Conservation (phyloP, 2,329 filamentous ascomycete species). For the Epichloe amarillans region DNA sequence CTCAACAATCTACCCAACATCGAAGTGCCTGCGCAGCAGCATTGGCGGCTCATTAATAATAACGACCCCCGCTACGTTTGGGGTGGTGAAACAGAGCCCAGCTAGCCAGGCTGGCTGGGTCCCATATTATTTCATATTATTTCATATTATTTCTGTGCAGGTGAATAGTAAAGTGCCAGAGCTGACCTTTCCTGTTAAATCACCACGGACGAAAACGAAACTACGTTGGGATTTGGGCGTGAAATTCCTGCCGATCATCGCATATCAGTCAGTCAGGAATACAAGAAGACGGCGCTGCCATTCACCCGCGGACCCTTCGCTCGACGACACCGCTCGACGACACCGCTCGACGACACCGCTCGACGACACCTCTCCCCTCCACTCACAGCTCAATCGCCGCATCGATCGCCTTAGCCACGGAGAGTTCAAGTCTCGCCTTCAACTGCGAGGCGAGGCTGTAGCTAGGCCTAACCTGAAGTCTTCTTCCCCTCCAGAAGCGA, state of each 20-base stretch:
- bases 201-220: not conserved
- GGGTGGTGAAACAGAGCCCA: constrained; percentile 1
- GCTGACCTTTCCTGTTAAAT: not conserved
- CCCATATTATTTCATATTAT: not conserved
- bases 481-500: not conserved
- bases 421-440: not conserved
- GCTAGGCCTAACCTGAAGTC: not conserved
- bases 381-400: not conserved
- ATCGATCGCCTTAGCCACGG: not conserved
- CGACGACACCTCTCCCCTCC: not conserved
- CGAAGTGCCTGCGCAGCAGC: not conserved
- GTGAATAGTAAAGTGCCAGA: not conserved
- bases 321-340: not conserved
- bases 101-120: not conserved
- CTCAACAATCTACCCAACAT: no score
- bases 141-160: not conserved
- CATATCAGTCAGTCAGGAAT: no score
- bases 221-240: not conserved
- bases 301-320: no score
- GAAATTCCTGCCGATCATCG: no score
- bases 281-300: no score
- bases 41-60: not conserved
- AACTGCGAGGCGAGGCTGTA: not conserved
- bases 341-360: not conserved
- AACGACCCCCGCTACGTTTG: not conserved